Evolutionary conservation across 345 rosid species (phyloP), one percentile per base, ranked within the genome.

Genomic region (Aethionema arabicum): DNA sequence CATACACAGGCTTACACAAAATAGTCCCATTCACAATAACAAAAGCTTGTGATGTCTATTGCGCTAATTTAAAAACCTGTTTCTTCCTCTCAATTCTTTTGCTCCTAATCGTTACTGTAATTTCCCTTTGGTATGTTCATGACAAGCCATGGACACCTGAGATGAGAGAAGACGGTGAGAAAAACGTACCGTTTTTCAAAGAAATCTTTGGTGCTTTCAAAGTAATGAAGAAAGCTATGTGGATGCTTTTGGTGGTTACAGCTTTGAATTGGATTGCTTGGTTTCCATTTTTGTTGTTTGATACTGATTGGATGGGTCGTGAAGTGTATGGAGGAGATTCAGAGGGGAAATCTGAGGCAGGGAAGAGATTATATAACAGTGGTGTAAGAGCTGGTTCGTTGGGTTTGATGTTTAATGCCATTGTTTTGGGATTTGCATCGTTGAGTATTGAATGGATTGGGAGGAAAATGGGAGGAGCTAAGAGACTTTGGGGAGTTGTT

Each of bases 291-390:
- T 43, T 86, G 59, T 59, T 88, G 52, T 84, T 68, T 58, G 90
- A 87, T 66, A 90, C 97, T 0, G 97, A 90, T 39, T 91, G 96
- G 98, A 79, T 86, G 87, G 98, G 95, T 37, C 73, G 86, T 29
- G 91, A 91, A 74, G 91, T 91, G 60, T 91, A 80, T 79, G 98
- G 98, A 1, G 96, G 98, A 0, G 5, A 52, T 1, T 71, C 85
- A 0, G 49, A 49, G 0, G 87, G 93, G 5, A 11, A 11, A 21
- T 1, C 2, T 0, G 54, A 42, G 0, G 66, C 44, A 5, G 15
- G 67, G 54, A 49, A 62, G 64, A 68, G 42, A 38, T 13, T 82
- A 30, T 91, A 84, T 14, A 78, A 77, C 11, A 46, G 36, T 3
- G 97, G 97, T 0, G 93, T 90, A 4, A 79, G 80, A 5, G 70